phyloP scores from a whole-genome alignment of 2,329 filamentous ascomycete species.

The Clonostachys sp. region DNA sequence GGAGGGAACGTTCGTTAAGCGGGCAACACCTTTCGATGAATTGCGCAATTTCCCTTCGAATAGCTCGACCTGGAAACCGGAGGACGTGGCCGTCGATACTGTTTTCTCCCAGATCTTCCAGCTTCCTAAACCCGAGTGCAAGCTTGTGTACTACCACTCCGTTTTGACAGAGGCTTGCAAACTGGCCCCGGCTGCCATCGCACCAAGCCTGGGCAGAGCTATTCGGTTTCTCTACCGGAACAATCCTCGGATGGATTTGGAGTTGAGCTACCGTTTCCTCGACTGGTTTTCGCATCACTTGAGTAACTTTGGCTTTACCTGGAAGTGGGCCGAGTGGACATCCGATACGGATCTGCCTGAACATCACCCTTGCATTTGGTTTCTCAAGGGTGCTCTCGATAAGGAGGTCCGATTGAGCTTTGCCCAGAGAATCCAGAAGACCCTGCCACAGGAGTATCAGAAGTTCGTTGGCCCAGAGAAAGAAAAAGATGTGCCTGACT shows the following conservation, averaged over 20 bases:
- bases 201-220: constrained; percentile 85
- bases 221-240: constrained; percentile 89
- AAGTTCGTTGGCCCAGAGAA: constrained; percentile 78
- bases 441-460: constrained; percentile 80
- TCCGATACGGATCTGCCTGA: constrained; percentile 76
- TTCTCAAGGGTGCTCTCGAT: constrained; percentile 85
- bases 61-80: constrained; percentile 87
- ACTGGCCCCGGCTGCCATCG: constrained; percentile 92
- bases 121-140: constrained; percentile 82
- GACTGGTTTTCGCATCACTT: constrained; percentile 98
- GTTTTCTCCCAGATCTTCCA: constrained; percentile 94
- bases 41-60: constrained; percentile 64
- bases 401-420: constrained; percentile 97
- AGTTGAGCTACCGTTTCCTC: constrained; percentile 81
- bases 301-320: constrained; percentile 98
- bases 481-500: constrained; percentile 92
- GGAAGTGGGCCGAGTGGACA: constrained; percentile 98
- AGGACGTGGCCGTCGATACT: constrained; percentile 95
- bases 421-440: constrained; percentile 91
- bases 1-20: constrained; percentile 84
- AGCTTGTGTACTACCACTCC: constrained; percentile 94
- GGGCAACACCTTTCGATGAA: constrained; percentile 88
- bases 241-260: constrained; percentile 77
- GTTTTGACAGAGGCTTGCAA: constrained; percentile 95
- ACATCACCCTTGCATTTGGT: constrained; percentile 85